phyloP scores from a whole-genome alignment of 1,284 basidiomycete species.

The Mycosarcoma mackinlayi region DNA sequence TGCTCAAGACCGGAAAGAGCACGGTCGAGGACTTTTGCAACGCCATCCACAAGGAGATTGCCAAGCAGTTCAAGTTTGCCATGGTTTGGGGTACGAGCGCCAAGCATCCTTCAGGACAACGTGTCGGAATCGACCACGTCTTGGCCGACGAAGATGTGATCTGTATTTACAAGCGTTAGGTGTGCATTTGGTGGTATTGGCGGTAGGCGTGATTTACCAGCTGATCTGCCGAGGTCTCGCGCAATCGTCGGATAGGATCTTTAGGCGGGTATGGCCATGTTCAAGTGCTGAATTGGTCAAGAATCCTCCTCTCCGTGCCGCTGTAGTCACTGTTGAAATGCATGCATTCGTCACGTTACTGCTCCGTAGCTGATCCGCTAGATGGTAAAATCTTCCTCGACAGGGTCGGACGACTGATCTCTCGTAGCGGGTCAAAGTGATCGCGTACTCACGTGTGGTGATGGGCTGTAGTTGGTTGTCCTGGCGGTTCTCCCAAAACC shows the following conservation, averaged over 20 bases:
- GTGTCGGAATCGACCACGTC: slow-evolving; percentile 76
- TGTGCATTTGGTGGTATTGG: not conserved
- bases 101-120: slow-evolving; percentile 95
- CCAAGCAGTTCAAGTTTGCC: slow-evolving; percentile 89
- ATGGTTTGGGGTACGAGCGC: slow-evolving; percentile 93
- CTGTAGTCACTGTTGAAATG: slow-evolving; percentile 3
- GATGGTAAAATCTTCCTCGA: no score
- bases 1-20: slow-evolving; percentile 75
- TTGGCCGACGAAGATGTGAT: slow-evolving; percentile 61
- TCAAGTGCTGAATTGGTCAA: slow-evolving; percentile 35
- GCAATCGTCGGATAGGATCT: no score
- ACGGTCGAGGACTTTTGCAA: slow-evolving; percentile 83
- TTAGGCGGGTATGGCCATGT: slow-evolving; percentile 6
- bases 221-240: no score
- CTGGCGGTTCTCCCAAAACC: no score
- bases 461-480: no score
- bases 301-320: not conserved
- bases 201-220: no score
- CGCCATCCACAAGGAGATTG: slow-evolving; percentile 90
- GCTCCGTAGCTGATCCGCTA: no score
- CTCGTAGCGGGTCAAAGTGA: no score
- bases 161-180: slow-evolving; percentile 57
- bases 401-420: no score
- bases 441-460: no score
- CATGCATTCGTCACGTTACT: slow-evolving; percentile 2